A percentile compares a stretch with the other conserved stretches of the same genome.
phyloP scores from a whole-genome alignment of 2,329 filamentous ascomycete species.

The Colletotrichum acutatum region DNA sequence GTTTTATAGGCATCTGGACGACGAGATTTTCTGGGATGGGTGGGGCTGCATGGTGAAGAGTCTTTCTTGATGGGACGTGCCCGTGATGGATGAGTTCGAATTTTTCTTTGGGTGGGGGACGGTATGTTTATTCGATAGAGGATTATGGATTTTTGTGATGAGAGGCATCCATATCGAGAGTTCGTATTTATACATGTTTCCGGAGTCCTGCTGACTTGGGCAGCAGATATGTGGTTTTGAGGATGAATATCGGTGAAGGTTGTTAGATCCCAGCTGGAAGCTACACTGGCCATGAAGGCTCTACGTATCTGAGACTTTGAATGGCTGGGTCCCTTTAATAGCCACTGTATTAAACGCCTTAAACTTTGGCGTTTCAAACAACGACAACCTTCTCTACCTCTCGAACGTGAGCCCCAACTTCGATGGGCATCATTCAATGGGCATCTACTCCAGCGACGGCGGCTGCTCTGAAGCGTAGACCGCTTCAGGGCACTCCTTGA shows the following conservation, averaged over 20 bases:
- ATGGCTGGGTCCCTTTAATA: no score
- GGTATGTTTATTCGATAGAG: background rate
- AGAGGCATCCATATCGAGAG: background rate
- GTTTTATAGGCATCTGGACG: no score
- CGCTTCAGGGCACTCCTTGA: fast-evolving
- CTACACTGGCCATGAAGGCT: no score
- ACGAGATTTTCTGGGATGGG: no score
- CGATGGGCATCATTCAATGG: no score
- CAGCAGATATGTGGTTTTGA: background rate
- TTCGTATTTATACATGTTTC: background rate
- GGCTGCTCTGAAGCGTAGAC: background rate
- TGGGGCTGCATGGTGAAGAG: background rate
- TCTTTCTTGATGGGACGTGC: background rate
- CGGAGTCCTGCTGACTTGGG: background rate
- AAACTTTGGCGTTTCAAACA: no score
- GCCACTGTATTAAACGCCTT: no score
- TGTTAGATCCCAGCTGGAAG: background rate
- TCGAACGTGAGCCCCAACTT: no score
- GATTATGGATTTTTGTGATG: background rate
- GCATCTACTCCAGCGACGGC: no score
- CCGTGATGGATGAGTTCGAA: background rate
- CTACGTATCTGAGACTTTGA: no score
- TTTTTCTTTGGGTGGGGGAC: background rate
- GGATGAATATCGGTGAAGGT: background rate
- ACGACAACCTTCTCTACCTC: no score